Evolutionary conservation across 495 filamentous ascomycete species (phyloP).

Genomic region (Viridothelium virens): DNA sequence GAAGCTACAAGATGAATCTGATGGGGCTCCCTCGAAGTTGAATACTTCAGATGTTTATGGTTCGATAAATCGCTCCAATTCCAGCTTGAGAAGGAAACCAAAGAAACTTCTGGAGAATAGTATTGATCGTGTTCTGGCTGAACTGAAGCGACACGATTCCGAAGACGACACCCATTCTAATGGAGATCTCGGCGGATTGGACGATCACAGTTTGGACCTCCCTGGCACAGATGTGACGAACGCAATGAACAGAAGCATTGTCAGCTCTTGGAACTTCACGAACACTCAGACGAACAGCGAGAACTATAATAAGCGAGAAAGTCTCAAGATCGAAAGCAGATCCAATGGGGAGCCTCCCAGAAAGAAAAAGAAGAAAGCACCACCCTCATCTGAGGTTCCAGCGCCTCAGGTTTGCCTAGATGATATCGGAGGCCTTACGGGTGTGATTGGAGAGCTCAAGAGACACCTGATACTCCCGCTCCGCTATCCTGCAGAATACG

Average conservation of each 20-base stretch:
- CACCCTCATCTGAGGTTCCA: conserved; percentile 40
- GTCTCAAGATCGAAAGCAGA: neutral
- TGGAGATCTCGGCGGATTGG: conserved; percentile 49
- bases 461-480: conserved; percentile 79
- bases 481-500: conserved; percentile 53
- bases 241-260: conserved; percentile 66
- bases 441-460: conserved; percentile 66
- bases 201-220: conserved; percentile 55
- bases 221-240: conserved; percentile 39
- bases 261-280: conserved; percentile 55
- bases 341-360: conserved; percentile 59
- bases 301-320: conserved; percentile 24
- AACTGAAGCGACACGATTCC: conserved; percentile 56
- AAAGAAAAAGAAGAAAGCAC: conserved; percentile 42
- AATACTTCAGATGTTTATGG: conserved; percentile 44
- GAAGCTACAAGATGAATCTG: conserved; percentile 51
- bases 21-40: neutral
- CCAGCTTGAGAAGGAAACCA: conserved; percentile 67
- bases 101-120: conserved; percentile 76
- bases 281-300: conserved; percentile 30
- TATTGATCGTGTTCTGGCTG: conserved; percentile 73
- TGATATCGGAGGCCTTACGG: conserved; percentile 80
- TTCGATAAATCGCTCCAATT: conserved; percentile 73
- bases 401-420: conserved; percentile 61
- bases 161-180: conserved; percentile 48